Percentiles rank a stretch among this genome's conserved stretches.
These are phyloP conservation scores for Lactifluus piperatus DNA, from an alignment of 768 basidiomycete genomes.

Conservation along the genomic window DNA sequence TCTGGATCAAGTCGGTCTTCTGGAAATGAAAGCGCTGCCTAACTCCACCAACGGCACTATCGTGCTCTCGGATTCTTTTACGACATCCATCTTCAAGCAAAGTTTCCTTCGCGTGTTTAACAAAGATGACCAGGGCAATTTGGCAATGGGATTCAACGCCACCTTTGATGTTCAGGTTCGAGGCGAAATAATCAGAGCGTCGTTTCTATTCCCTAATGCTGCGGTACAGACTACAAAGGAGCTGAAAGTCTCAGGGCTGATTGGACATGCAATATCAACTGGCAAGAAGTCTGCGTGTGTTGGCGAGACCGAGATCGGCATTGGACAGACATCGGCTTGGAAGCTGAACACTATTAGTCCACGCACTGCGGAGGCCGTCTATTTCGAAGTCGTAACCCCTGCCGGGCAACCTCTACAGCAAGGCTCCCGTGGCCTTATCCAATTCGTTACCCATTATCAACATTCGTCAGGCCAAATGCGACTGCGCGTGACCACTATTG, in stretches of 20 bases:
- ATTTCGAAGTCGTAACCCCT: constrained; percentile 97
- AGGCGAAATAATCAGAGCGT: not conserved
- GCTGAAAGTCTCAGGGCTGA: constrained; percentile 94
- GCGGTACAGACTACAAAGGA: constrained; percentile 85
- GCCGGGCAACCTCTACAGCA: constrained; percentile 88
- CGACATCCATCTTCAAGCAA: constrained; percentile 98
- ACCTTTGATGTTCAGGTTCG: constrained; percentile 93
- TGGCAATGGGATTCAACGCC: constrained; percentile 98
- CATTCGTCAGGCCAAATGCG: constrained; percentile 94
- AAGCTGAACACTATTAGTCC: constrained; percentile 89
- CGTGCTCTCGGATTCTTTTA: constrained; percentile 92
- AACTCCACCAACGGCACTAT: constrained; percentile 97
- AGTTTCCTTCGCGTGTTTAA: constrained; percentile 88
- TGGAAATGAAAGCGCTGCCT: constrained; percentile 94
- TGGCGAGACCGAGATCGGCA: constrained; percentile 98
- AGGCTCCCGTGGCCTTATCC: constrained; percentile 88
- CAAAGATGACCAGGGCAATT: constrained; percentile 86
- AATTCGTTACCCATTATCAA: constrained; percentile 98
- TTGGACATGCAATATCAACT: constrained; percentile 94
- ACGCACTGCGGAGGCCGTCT: constrained; percentile 81
- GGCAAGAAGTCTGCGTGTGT: constrained; percentile 96
- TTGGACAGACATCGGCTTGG: constrained; percentile 98
- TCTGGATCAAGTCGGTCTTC: constrained; percentile 92
- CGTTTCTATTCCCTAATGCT: not conserved
- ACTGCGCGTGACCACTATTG: constrained; percentile 95